phyloP scores from a whole-genome alignment of 108 stramenopile species.

The Epipyxis sp. region DNA sequence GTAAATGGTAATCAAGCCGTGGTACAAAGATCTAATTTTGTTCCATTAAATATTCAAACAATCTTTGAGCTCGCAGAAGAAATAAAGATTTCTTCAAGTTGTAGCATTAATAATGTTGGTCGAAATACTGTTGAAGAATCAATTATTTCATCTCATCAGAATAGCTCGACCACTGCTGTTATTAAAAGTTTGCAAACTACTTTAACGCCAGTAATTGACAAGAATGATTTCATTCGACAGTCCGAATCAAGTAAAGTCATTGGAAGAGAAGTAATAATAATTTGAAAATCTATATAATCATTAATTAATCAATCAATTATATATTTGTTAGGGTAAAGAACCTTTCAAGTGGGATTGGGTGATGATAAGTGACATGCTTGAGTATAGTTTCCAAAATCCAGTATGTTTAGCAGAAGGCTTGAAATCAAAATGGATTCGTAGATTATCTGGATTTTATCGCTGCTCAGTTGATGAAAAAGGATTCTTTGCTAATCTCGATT shows the following conservation, averaged over 20 bases:
- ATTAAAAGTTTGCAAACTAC: neutral
- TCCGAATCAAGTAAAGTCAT: neutral
- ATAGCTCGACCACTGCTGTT: neutral
- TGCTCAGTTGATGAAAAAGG: conserved; percentile 27
- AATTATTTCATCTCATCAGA: neutral
- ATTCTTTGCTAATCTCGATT: conserved; percentile 30
- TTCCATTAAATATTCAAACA: neutral
- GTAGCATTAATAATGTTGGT: neutral
- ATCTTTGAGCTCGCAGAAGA: conserved; percentile 10
- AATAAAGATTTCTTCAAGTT: conserved; percentile 3
- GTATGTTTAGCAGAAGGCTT: conserved; percentile 17
- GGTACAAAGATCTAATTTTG: neutral
- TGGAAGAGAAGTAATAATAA: conserved; percentile 9
- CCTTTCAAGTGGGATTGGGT: conserved; percentile 33
- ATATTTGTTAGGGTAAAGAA: conserved; percentile 21
- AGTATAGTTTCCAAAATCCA: conserved; percentile 14
- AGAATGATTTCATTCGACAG: conserved; percentile 1
- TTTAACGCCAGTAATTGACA: conserved; percentile 2
- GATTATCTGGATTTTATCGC: conserved; percentile 29
- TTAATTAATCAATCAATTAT: neutral
- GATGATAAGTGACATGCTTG: conserved; percentile 19
- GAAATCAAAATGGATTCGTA: conserved; percentile 23
- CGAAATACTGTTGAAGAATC: neutral
- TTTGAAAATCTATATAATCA: neutral
- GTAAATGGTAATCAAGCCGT: neutral